Evolutionary conservation across 768 basidiomycete species (phyloP), one percentile per base, ranked within the genome.

Genomic region (Epithele typhae): DNA sequence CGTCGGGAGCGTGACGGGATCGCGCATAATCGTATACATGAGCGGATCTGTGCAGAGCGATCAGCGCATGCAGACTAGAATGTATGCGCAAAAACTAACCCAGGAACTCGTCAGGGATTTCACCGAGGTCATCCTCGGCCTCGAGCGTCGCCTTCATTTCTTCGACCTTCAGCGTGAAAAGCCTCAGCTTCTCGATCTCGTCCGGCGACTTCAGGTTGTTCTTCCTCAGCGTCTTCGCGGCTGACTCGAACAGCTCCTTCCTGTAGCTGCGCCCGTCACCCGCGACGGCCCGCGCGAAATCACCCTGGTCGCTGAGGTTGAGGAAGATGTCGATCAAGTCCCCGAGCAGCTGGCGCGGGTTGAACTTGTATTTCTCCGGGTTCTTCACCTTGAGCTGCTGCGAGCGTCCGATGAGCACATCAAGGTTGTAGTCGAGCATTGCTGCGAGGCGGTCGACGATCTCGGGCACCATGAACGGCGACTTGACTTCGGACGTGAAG

Each of bases 401-500:
- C 67, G 84, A 94, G 54, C 79, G 82, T 0, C 96, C 96, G 37
- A 84, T 90, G 19, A 99, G 80, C 2, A 83, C 84, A 40, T 85
- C 82, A 17, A 99, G 74, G 60, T 98, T 97, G 68, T 93, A 92
- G 62, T 96, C 90, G 58, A 99, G 68, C 89, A 96, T 97, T 1
- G 94, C 94, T 3, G 96, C 96, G 14, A 99, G 76, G 27, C 88
- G 81, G 63, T 94, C 87, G 42, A 98, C 90, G 38, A 99, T 97
- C 67, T 99, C 96, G 7, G 89, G 86, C 67, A 91, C 87, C 80
- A 96, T 87, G 68, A 97, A 99, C 0, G 96, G 94, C 22, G 73
- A 78, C 62, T 87, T 92, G 0, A 92, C 89, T 63, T 95, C 88
- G 0, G 84, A 87, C 1, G 95, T 95, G 69, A 98, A 93, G 44